phyloP scores from a whole-genome alignment of 129 eudicot genomes.

The Centaurea solstitialis region DNA sequence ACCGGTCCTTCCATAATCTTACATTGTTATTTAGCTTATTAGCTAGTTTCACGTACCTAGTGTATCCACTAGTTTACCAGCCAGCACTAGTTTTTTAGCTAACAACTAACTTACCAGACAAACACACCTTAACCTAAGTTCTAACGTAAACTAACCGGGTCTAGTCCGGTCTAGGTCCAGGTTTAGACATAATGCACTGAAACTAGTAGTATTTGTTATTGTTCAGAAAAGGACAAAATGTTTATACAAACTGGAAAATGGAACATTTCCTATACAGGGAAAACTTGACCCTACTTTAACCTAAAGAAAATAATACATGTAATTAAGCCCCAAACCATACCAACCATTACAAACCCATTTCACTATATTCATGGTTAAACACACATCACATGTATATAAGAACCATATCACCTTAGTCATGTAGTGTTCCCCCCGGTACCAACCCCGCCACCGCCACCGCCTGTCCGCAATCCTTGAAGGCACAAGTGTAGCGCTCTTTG shows the following conservation, averaged over 20 bases:
- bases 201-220: slow-evolving; percentile 28
- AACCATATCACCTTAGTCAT: slow-evolving; percentile 17
- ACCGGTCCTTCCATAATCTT: no score
- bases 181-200: not conserved
- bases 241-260: slow-evolving; percentile 25
- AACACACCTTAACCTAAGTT: no score
- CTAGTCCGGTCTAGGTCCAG: no score
- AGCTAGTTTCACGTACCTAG: no score
- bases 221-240: slow-evolving; percentile 30
- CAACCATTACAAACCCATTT: slow-evolving; percentile 26
- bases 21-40: no score
- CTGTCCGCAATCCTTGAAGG: slow-evolving; percentile 78
- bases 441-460: not conserved
- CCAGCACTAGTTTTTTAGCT: no score
- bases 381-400: slow-evolving; percentile 1
- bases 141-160: no score
- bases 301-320: slow-evolving; percentile 16
- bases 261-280: slow-evolving; percentile 34
- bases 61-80: no score
- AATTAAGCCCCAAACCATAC: slow-evolving; percentile 27
- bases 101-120: no score
- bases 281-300: slow-evolving; percentile 26
- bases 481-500: slow-evolving; percentile 69
- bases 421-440: slow-evolving; percentile 1
- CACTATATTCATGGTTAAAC: slow-evolving; percentile 19